Evolutionary conservation across 805 yeast genomes (phyloP), one percentile per base, ranked within the genome.

Genomic region (Wickerhamomyces mucosus): DNA sequence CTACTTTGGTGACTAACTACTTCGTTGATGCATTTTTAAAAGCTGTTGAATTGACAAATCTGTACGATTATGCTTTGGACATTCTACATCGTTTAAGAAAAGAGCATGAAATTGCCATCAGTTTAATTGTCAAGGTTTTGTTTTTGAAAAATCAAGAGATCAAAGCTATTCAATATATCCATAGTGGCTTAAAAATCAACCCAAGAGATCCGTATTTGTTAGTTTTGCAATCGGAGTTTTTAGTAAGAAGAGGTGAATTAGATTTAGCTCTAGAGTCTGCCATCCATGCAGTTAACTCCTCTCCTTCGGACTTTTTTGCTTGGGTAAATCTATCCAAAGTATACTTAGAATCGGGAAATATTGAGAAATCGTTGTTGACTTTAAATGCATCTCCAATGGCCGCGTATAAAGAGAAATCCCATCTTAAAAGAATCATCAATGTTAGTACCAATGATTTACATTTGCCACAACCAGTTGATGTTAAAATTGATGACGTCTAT

Each of bases 351-450:
- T 50, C 72, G 31, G 75, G 74, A 18, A 78, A 79, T 52, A 72
- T 73, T 50, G 88, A 80, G 49, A 70, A 78, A 42, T 82, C 92
- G 2, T 60, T 82, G 32, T 56, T 80, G 35, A 72, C 86, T 1
- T 61, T 82, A 41, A 82, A 82, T 46, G 75, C 89, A 12, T 79
- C 88, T 47, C 94, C 94, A 16, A 79, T 82, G 85, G 76, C 76
- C 33, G 45, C 61, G 1, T 71, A 80, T 9, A 77, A 74, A 48
- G 92, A 81, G 43, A 70, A 70, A 39, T 80, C 63, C 50, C 61
- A 66, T 15, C 63, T 79, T 43, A 72, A 69, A 48, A 61, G 92
- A 45, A 66, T 77, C 5, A 70, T 71, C 9, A 69, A 72, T 18
- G 67, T 75, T 15, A 54, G 57, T 17, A 50, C 62, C 14, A 73